Percentiles rank a stretch among this genome's conserved stretches.
These are phyloP conservation scores for Wickerhamiella hasegawae DNA, from an alignment of 805 yeast species.

Conservation along the genomic window DNA sequence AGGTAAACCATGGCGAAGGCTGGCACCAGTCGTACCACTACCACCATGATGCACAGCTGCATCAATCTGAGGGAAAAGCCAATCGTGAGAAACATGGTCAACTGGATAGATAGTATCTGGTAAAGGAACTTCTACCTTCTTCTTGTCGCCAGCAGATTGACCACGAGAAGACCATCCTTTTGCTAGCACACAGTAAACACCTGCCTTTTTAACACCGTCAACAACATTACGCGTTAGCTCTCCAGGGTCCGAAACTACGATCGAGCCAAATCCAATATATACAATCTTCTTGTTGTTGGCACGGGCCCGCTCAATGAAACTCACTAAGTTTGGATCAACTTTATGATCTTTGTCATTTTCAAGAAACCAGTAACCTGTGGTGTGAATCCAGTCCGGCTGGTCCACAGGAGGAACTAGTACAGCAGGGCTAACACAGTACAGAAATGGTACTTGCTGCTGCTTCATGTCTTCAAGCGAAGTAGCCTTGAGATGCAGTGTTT, in stretches of 20 bases:
- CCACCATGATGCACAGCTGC: slow-evolving; percentile 98
- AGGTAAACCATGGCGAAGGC: slow-evolving; percentile 72
- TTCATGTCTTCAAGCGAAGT: slow-evolving; percentile 59
- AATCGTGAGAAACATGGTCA: slow-evolving; percentile 77
- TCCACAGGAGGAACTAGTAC: slow-evolving; percentile 88
- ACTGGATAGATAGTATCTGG: slow-evolving; percentile 56
- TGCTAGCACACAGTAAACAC: slow-evolving; percentile 70
- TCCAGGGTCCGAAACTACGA: slow-evolving; percentile 72
- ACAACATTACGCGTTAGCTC: slow-evolving; percentile 63
- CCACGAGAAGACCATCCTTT: slow-evolving; percentile 90
- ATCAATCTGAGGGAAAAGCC: slow-evolving; percentile 80
- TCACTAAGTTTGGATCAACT: slow-evolving; percentile 43
- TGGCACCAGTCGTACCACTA: slow-evolving; percentile 90
- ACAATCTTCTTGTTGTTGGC: slow-evolving; percentile 52
- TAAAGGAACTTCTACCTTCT: slow-evolving; percentile 23
- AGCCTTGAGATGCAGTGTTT: slow-evolving; percentile 43
- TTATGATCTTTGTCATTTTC: slow-evolving; percentile 36
- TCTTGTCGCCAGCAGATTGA: slow-evolving; percentile 15
- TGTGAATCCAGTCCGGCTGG: slow-evolving; percentile 88
- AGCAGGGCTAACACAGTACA: slow-evolving; percentile 77
- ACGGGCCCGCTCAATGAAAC: slow-evolving; percentile 49
- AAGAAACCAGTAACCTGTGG: slow-evolving; percentile 91
- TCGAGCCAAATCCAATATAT: slow-evolving; percentile 91
- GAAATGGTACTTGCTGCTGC: slow-evolving; percentile 68
- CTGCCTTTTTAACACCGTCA: slow-evolving; percentile 65